A percentile compares a stretch with the other conserved stretches of the same genome.
Evolutionary conservation across 495 filamentous ascomycete genomes (phyloP).

Genomic region (Penicillium taxi): DNA sequence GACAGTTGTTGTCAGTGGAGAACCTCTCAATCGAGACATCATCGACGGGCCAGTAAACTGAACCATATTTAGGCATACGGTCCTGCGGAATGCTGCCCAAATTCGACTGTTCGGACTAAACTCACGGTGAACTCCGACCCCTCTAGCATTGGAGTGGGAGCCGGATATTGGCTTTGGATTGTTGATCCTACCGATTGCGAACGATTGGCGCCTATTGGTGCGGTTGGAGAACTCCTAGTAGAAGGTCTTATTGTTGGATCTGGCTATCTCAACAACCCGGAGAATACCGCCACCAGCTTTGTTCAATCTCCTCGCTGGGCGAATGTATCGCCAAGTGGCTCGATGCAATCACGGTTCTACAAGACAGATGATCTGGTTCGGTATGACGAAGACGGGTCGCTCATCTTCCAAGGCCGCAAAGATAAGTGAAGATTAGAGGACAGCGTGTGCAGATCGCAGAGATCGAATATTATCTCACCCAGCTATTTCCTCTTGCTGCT

Average conservation of each 20-base stretch:
- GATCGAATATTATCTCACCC: slow-evolving; percentile 21
- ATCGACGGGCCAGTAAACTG: too few relatives aligned
- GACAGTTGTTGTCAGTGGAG: too few relatives aligned
- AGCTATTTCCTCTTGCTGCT: slow-evolving; percentile 8
- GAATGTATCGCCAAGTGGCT: background rate
- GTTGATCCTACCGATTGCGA: slow-evolving; percentile 28
- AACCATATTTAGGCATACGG: too few relatives aligned
- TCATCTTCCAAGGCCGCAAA: slow-evolving; percentile 23
- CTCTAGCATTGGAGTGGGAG: background rate
- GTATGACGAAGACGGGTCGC: slow-evolving; percentile 15
- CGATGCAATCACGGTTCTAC: slow-evolving; percentile 19
- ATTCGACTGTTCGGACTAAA: too few relatives aligned
- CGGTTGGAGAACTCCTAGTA: slow-evolving; percentile 37
- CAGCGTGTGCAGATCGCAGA: slow-evolving; percentile 39
- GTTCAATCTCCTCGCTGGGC: background rate
- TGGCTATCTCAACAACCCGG: slow-evolving; percentile 32
- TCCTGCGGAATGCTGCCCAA: too few relatives aligned
- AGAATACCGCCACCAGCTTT: slow-evolving; percentile 22
- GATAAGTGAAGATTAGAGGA: slow-evolving; percentile 39
- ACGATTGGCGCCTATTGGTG: slow-evolving; percentile 32
- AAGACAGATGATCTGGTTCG: slow-evolving; percentile 26
- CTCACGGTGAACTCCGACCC: background rate
- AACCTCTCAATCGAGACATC: too few relatives aligned
- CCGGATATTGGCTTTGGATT: slow-evolving; percentile 19
- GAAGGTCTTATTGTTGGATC: slow-evolving; percentile 34